A percentile compares a stretch with the other conserved stretches of the same genome.
These are phyloP conservation scores for Megacollybia platyphylla DNA, from an alignment of 1,284 basidiomycete genomes.

Conservation along the genomic window DNA sequence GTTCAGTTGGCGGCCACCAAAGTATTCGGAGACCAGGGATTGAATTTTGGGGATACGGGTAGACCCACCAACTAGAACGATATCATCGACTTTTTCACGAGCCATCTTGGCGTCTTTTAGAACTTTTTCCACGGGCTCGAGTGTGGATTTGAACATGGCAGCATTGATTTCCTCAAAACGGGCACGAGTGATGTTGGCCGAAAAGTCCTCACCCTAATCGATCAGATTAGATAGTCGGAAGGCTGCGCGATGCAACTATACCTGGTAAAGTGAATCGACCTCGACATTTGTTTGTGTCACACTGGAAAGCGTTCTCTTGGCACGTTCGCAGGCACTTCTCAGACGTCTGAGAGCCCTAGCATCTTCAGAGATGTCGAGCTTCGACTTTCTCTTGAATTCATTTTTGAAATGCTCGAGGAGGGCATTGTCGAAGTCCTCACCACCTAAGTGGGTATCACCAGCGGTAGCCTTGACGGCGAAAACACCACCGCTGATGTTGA, in stretches of 20 bases:
- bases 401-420: slow-evolving; percentile 97
- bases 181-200: slow-evolving; percentile 93
- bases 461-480: slow-evolving; percentile 98
- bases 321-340: slow-evolving; percentile 96
- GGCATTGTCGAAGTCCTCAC: slow-evolving; percentile 97
- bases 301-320: slow-evolving; percentile 96
- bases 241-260: slow-evolving; percentile 17
- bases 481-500: slow-evolving; percentile 94
- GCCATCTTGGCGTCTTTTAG: slow-evolving; percentile 98
- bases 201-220: slow-evolving; percentile 79
- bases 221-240: not conserved
- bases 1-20: slow-evolving; percentile 94
- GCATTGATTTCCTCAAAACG: slow-evolving; percentile 99
- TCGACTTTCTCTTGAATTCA: slow-evolving; percentile 98
- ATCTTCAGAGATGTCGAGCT: slow-evolving; percentile 94
- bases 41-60: slow-evolving; percentile 99
- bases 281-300: slow-evolving; percentile 98
- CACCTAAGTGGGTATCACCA: slow-evolving; percentile 97
- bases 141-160: slow-evolving; percentile 86
- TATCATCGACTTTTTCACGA: slow-evolving; percentile 96
- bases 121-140: slow-evolving; percentile 98
- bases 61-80: slow-evolving; percentile 98
- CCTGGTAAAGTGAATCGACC: slow-evolving; percentile 97
- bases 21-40: slow-evolving; percentile 95
- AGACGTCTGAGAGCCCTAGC: slow-evolving; percentile 92